These are phyloP conservation scores for Thelonectria discophora DNA, from an alignment of 2,329 filamentous ascomycete species.

Conservation along the genomic window DNA sequence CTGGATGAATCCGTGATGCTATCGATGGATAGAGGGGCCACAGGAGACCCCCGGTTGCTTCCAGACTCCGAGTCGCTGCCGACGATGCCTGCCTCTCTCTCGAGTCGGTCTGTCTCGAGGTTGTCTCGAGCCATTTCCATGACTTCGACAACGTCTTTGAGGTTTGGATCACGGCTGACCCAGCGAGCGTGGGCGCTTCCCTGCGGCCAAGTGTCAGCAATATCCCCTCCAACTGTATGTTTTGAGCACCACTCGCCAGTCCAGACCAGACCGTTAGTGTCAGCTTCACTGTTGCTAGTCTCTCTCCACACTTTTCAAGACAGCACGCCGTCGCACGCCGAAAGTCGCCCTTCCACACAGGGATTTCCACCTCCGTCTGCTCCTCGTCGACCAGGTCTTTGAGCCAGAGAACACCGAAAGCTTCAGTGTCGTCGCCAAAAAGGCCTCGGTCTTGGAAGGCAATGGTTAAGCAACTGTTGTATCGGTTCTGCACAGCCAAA, in stretches of 20 bases:
- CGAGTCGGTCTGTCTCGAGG: constrained; percentile 42
- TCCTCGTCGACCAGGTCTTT: constrained; percentile 75
- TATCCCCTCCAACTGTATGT: background rate
- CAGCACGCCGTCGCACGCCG: constrained; percentile 57
- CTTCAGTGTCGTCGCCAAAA: constrained; percentile 64
- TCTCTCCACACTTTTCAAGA: constrained; percentile 56
- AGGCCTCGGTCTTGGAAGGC: constrained; percentile 55
- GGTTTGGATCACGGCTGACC: constrained; percentile 47
- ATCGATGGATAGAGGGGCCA: constrained; percentile 31
- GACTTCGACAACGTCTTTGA: constrained; percentile 56
- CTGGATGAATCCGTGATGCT: constrained; percentile 39
- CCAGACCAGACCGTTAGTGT: constrained; percentile 49
- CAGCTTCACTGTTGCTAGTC: constrained; percentile 56
- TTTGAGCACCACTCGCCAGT: constrained; percentile 41
- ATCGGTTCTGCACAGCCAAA: constrained; percentile 69
- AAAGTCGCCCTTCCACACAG: constrained; percentile 71
- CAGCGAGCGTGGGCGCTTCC: constrained; percentile 49
- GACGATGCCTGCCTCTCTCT: constrained; percentile 48
- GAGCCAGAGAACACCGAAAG: constrained; percentile 73
- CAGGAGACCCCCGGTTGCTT: constrained; percentile 5
- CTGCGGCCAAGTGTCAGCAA: constrained; percentile 34
- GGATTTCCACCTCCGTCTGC: constrained; percentile 63
- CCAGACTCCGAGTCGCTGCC: constrained; percentile 43
- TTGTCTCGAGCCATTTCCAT: constrained; percentile 53
- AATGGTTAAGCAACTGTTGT: constrained; percentile 63